Evolutionary conservation across 345 rosid genomes (phyloP), one percentile per base, ranked within the genome.

Genomic region (Citrus maxima): DNA sequence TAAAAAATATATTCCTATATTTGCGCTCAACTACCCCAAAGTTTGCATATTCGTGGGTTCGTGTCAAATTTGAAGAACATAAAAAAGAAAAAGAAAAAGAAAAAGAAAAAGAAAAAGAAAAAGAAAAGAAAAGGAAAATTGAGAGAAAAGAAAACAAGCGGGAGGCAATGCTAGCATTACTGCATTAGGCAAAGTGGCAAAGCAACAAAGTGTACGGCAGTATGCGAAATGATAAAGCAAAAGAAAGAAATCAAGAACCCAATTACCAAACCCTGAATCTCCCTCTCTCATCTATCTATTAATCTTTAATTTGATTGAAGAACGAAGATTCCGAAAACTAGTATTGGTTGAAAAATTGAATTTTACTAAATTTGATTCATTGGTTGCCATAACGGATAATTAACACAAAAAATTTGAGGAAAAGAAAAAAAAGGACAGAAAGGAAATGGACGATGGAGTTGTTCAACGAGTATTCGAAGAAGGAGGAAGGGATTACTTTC

Each of bases 401-500:
- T 19, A 54, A 54, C 58, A 4, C 21, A 54, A 18, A 54, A 49
- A 54, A 12, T 1, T 46, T 13, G 51, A 46, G 18, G 5, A 3
- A 3, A 13, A 3, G 49, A n/a, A 62, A 40, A 42, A 10, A 6
- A 19, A 18, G 16, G 12, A 30, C 2, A 10, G 12, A n/a, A 30
- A 7, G 18, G 10, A 70, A 70, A 93, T 94, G 99, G 98, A 96
- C 58, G 93, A 96, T 80, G 99, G 91, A 66, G 95, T 96, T 66
- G 97, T 96, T 49, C 98, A 96, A 87, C 90, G 98, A 81, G 95
- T 94, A 55, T 90, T 96, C 81, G 95, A 90, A 65, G 97, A 88
- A 80, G 95, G 99, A 78, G 98, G 99, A 32, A 88, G 98, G 61
- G 98, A 96, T 71, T 93, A 85, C 86, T 91, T 85, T 88, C 98